phyloP scores from a whole-genome alignment of 2,329 filamentous ascomycete genomes.

The Epichloe coenophiala region DNA sequence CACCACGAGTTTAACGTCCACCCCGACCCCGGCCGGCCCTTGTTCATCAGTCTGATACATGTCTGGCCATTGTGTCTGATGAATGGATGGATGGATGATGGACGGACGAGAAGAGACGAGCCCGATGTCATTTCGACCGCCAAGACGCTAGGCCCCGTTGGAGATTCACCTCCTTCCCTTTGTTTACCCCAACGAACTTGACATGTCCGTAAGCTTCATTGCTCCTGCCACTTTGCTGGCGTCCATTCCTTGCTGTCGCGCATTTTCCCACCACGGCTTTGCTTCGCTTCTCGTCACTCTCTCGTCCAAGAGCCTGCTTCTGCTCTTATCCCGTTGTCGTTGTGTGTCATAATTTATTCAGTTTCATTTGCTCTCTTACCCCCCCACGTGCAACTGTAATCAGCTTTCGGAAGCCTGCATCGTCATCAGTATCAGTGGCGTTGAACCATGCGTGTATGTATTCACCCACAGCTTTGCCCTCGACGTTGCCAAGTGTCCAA shows the following conservation, averaged over 20 bases:
- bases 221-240: conserved; percentile 1
- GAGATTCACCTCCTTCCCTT: background rate
- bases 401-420: background rate
- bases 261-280: conserved; percentile 1
- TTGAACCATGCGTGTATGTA: conserved; percentile 10
- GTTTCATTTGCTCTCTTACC: background rate
- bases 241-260: background rate
- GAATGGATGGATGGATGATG: too few relatives aligned
- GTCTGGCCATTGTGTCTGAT: too few relatives aligned
- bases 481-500: background rate
- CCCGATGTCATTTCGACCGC: too few relatives aligned
- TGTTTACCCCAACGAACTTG: background rate
- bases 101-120: too few relatives aligned
- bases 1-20: too few relatives aligned
- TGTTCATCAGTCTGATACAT: too few relatives aligned
- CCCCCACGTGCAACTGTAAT: background rate
- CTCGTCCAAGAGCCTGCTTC: conserved; percentile 2
- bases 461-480: background rate
- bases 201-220: background rate
- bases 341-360: background rate
- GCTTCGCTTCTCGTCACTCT: conserved; percentile 12
- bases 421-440: background rate
- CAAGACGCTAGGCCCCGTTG: too few relatives aligned
- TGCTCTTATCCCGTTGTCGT: background rate
- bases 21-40: too few relatives aligned